phyloP scores from a whole-genome alignment of 2,329 filamentous ascomycete species.

The Pseudopithomyces chartarum region DNA sequence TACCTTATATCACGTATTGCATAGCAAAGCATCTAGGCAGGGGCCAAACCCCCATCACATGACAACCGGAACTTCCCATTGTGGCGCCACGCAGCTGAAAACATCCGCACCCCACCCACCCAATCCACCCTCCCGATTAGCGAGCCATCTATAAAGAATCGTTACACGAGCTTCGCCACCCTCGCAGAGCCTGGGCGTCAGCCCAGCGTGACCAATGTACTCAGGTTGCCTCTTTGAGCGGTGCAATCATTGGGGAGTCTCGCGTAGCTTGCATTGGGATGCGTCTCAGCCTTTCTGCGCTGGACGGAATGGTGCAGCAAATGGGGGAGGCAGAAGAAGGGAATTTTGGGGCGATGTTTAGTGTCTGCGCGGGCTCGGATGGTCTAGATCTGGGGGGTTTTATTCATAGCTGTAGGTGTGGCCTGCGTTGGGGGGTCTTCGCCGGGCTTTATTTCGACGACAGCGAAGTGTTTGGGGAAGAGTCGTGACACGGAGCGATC shows the following conservation, averaged over 20 bases:
- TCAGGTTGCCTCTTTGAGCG: neutral
- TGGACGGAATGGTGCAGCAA: neutral
- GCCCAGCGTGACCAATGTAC: neutral
- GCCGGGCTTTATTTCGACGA: neutral
- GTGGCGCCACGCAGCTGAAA: slow-evolving; percentile 8
- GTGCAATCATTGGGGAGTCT: neutral
- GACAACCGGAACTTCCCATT: neutral
- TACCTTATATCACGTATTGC: too few relatives aligned
- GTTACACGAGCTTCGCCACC: slow-evolving; percentile 4
- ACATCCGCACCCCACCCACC: neutral
- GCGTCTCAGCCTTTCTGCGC: slow-evolving; percentile 1
- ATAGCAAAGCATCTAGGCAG: too few relatives aligned
- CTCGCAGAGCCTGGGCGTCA: neutral
- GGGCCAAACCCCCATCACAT: too few relatives aligned
- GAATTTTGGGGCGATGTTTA: neutral
- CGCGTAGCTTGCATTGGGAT: neutral
- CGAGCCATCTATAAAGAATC: neutral
- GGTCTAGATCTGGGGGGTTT: neutral
- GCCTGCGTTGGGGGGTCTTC: neutral
- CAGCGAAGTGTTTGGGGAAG: neutral
- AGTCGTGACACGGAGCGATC: neutral
- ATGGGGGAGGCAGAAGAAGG: neutral
- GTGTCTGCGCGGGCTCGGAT: neutral
- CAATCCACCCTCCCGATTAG: slow-evolving; percentile 3
- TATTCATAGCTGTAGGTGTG: neutral